Conservation (phyloP, 1,139 yeast genomes). For the Hanseniaspora gamundiae region DNA sequence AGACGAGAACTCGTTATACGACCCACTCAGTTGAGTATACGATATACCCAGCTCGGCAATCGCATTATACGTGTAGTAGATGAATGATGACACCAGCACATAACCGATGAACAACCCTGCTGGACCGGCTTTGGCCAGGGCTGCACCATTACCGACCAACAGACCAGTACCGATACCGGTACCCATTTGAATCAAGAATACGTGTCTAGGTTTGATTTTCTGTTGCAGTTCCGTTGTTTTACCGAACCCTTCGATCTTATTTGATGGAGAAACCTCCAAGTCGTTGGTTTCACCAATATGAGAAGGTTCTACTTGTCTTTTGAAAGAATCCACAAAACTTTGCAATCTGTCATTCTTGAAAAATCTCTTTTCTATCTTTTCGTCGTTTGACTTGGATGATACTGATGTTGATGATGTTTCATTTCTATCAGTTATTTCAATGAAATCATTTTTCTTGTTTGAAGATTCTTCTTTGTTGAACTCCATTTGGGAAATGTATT, state of each 20-base stretch:
- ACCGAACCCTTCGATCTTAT: constrained; percentile 8
- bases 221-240: constrained; percentile 28
- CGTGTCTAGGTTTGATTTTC: constrained; percentile 37
- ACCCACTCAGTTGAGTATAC: constrained; percentile 64
- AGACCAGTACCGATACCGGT: constrained; percentile 77
- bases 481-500: no score
- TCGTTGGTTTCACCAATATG: constrained; percentile 8
- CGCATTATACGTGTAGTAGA: constrained; percentile 63
- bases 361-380: no score
- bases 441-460: no score
- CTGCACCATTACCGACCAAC: constrained; percentile 60
- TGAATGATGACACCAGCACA: constrained; percentile 50
- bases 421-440: no score
- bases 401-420: no score
- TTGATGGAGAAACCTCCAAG: constrained; percentile 13
- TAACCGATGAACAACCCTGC: constrained; percentile 64
- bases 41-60: constrained; percentile 74
- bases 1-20: constrained; percentile 57
- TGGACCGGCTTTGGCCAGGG: constrained; percentile 63
- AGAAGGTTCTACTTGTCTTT: constrained; percentile 11
- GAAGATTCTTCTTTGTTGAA: no score
- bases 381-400: no score
- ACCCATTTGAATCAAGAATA: constrained; percentile 67
- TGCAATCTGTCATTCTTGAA: no score
- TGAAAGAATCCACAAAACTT: constrained; percentile 19